A percentile compares a stretch with the other conserved stretches of the same genome.
phyloP scores from a whole-genome alignment of 1,284 basidiomycete species.

The Ceratobasidium sp. region DNA sequence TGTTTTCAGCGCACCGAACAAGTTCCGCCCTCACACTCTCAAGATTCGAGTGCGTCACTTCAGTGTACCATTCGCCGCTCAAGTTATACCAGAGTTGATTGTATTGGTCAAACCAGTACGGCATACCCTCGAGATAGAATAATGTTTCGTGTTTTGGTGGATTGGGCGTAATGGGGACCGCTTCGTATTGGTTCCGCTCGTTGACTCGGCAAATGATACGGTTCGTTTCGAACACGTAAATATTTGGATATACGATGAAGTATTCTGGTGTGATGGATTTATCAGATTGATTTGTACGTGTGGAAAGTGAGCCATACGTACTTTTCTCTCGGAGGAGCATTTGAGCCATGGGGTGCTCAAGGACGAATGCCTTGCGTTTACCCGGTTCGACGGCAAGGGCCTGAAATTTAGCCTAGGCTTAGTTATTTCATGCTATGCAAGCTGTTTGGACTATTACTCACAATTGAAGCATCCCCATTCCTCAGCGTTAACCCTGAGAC shows the following conservation, averaged over 20 bases:
- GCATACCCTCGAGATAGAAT: not conserved
- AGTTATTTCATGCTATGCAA: too few relatives aligned
- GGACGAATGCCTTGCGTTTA: too few relatives aligned
- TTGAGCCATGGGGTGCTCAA: too few relatives aligned
- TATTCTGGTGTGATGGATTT: constrained; percentile 4
- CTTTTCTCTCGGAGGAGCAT: constrained; percentile 1
- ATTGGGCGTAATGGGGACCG: not conserved
- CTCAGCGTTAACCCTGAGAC: too few relatives aligned
- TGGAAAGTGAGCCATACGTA: not conserved
- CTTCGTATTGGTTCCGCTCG: not conserved
- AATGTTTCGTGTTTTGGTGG: not conserved
- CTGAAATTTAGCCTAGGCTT: too few relatives aligned
- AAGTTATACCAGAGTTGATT: constrained; percentile 21
- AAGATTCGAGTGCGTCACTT: not conserved
- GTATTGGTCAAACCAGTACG: constrained; percentile 15
- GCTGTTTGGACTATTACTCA: too few relatives aligned
- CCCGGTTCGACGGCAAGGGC: too few relatives aligned
- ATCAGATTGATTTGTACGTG: too few relatives aligned
- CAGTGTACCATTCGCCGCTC: not conserved
- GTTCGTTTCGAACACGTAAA: constrained; percentile 22
- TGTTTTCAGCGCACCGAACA: not conserved
- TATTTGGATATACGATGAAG: constrained; percentile 17
- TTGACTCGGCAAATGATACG: constrained; percentile 19
- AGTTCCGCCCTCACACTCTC: not conserved
- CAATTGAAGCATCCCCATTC: too few relatives aligned